phyloP scores from a whole-genome alignment of 2,329 filamentous ascomycete genomes.

The Knufia petricola region DNA sequence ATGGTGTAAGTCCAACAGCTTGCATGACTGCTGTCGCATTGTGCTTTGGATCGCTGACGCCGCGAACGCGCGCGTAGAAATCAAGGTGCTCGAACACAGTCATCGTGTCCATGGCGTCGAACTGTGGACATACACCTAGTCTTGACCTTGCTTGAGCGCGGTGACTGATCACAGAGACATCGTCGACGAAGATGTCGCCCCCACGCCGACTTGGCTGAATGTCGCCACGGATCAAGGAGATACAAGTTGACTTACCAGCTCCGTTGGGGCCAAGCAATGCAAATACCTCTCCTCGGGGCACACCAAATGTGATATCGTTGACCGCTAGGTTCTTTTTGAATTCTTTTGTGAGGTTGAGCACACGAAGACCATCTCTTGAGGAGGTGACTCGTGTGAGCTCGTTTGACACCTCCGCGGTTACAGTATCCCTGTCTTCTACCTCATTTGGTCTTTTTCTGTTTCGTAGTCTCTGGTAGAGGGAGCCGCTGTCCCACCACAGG shows the following conservation, averaged over 20 bases:
- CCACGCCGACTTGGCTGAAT: conserved; percentile 59
- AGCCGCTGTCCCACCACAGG: conserved; percentile 72
- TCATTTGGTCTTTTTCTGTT: conserved; percentile 36
- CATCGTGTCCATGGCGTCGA: conserved; percentile 82
- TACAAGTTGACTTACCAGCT: conserved; percentile 83
- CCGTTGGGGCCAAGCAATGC: conserved; percentile 84
- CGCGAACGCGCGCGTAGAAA: conserved; percentile 80
- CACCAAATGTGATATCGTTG: conserved; percentile 78
- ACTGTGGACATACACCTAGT: conserved; percentile 85
- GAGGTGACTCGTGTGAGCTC: conserved; percentile 56
- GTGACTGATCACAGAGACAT: conserved; percentile 61
- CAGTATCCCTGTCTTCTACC: conserved; percentile 26
- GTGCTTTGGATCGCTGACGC: conserved; percentile 62
- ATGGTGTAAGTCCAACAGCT: conserved; percentile 67
- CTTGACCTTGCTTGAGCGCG: conserved; percentile 63
- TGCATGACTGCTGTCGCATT: conserved; percentile 71
- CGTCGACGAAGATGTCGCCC: conserved; percentile 75
- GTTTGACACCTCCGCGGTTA: conserved; percentile 52
- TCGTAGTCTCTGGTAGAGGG: conserved; percentile 47
- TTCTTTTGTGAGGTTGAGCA: conserved; percentile 68
- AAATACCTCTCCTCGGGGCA: conserved; percentile 73
- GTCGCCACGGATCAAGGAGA: conserved; percentile 83
- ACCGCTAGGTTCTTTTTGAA: conserved; percentile 71
- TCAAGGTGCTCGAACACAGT: conserved; percentile 75
- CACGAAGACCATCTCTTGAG: conserved; percentile 60